Evolutionary conservation across 1,284 basidiomycete species (phyloP).

Genomic region (Papiliotrema flavescens): DNA sequence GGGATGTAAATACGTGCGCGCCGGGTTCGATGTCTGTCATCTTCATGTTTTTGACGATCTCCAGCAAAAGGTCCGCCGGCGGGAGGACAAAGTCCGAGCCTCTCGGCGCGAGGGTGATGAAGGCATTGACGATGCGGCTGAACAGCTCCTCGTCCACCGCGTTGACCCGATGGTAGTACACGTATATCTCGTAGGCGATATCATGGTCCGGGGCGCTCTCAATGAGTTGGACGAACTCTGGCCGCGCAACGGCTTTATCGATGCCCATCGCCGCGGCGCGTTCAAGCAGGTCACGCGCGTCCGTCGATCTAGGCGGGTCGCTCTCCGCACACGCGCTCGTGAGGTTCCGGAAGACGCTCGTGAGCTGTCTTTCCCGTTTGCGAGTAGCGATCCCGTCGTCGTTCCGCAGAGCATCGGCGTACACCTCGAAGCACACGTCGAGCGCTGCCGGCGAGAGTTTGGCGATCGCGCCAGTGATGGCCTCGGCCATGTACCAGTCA

Average conservation of each 20-base stretch:
- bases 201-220: slow-evolving; percentile 54
- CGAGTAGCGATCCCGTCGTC: background rate
- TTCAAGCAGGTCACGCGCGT: background rate
- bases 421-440: background rate
- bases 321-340: background rate
- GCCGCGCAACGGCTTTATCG: background rate
- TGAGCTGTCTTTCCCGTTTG: background rate
- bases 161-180: slow-evolving; percentile 47
- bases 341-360: background rate
- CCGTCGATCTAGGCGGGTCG: background rate
- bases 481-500: background rate
- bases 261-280: background rate
- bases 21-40: slow-evolving; percentile 59
- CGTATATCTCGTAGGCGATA: slow-evolving; percentile 63
- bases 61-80: slow-evolving; percentile 65
- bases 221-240: slow-evolving; percentile 58
- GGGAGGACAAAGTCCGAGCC: slow-evolving; percentile 49
- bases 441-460: background rate
- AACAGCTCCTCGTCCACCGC: slow-evolving; percentile 60
- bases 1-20: slow-evolving; percentile 64
- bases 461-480: background rate
- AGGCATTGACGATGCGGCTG: slow-evolving; percentile 59
- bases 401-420: background rate
- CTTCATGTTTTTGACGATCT: slow-evolving; percentile 81
- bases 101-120: slow-evolving; percentile 58